phyloP scores from a whole-genome alignment of 192 early-diverging fungal genomes.

The Linnemannia elongata region DNA sequence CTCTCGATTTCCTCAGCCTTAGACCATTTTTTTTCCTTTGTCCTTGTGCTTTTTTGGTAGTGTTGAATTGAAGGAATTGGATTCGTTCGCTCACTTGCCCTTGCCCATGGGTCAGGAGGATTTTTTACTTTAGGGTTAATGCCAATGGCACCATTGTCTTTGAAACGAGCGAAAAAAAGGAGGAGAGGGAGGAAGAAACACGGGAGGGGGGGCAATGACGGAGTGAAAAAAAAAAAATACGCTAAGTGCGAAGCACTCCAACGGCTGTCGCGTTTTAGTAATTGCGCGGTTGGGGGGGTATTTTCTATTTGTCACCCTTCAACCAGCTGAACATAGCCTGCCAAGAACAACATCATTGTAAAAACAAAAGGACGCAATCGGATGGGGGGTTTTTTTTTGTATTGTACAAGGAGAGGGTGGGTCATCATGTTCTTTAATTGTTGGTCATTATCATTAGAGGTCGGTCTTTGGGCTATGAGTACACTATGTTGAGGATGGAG shows the following conservation, averaged over 20 bases:
- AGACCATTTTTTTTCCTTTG: background rate
- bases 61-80: background rate
- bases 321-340: too few relatives aligned
- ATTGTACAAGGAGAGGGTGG: background rate
- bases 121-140: background rate
- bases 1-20: background rate
- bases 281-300: background rate
- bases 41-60: background rate
- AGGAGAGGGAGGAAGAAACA: background rate
- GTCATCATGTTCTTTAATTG: background rate
- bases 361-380: background rate
- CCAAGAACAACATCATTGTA: too few relatives aligned
- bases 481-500: background rate
- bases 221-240: background rate
- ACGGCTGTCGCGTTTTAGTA: background rate
- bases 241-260: background rate
- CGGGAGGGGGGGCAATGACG: background rate
- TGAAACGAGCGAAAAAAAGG: background rate
- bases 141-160: background rate
- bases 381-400: background rate
- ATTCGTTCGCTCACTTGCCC: background rate
- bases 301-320: background rate
- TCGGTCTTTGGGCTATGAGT: background rate
- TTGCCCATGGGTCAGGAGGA: background rate
- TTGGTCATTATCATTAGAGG: conserved; percentile 1